Base-by-base conservation (phyloP, 208 protist genomes). In the Trypanosoma mega region DNA sequence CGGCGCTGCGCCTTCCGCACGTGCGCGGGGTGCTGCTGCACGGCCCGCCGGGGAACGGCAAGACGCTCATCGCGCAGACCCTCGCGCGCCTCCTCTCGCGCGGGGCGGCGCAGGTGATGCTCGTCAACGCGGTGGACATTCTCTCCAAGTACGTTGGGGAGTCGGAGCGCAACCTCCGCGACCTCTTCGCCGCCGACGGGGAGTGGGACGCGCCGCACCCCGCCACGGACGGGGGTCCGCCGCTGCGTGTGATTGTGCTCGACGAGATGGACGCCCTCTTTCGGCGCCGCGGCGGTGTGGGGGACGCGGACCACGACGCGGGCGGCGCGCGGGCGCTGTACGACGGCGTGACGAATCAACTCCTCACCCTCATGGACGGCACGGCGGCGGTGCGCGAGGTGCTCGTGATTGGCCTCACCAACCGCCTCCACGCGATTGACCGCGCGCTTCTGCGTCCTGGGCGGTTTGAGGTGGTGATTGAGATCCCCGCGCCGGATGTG, bases 21-120 rank as follows among this genome's bases (percentile, higher is more conserved):
- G 98, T 99, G 2, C 97, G 97, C 50, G 96, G 95, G 46, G 98
- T 99, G 21, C 78, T 99, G n/a, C 80, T 99, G 1, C 96, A 99
- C 72, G 99, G 99, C 27, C 98, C 98, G 1, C 98, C 99, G 21
- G 99, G 99, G 46, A 99, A 98, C 57, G 99, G 99, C 48, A 99
- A 99, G 73, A 99, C 99, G 0, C 83, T 99, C n/a, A 98, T 99
- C 59, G 99, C 99, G n/a, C n/a, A n/a, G n/a, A n/a, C n/a, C n/a
- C n/a, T n/a, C n/a, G n/a, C n/a, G n/a, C n/a, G n/a, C n/a, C n/a
- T n/a, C n/a, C n/a, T n/a, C n/a, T n/a, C n/a, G n/a, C n/a, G n/a
- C n/a, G n/a, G n/a, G n/a, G n/a, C n/a, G n/a, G n/a, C n/a, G n/a
- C 82, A 78, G 44, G 60, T 97, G 14, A 82, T 84, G 11, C 62